These are phyloP conservation scores for Gossypium aridum DNA, from an alignment of 441 rosid genomes.

Conservation along the genomic window DNA sequence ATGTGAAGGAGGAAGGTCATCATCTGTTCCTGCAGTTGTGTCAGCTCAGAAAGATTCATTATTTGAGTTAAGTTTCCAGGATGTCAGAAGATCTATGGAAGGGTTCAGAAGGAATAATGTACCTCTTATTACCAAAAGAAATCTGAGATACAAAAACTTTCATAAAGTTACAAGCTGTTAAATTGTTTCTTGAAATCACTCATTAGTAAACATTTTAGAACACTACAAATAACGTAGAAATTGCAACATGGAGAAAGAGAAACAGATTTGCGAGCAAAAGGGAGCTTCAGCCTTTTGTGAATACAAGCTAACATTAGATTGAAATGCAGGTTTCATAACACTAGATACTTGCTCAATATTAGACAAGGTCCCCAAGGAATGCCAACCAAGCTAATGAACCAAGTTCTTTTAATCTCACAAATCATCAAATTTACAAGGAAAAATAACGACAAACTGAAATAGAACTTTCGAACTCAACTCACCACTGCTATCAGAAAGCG, in stretches of 20 bases:
- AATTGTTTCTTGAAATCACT: neutral
- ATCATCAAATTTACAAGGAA: neutral
- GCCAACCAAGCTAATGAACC: neutral
- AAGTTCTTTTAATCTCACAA: neutral
- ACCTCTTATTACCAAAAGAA: neutral
- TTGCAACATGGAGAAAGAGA: neutral
- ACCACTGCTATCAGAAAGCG: slow-evolving; percentile 83
- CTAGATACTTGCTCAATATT: neutral
- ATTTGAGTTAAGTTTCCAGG: neutral
- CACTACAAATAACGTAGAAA: neutral
- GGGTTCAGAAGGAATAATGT: neutral
- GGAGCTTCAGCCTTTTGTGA: neutral
- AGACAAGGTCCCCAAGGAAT: neutral
- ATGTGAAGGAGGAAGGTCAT: slow-evolving; percentile 95
- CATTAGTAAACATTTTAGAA: neutral
- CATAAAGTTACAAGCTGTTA: neutral
- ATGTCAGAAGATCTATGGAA: neutral
- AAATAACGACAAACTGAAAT: neutral
- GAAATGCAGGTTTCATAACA: neutral
- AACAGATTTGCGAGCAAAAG: neutral
- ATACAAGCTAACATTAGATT: neutral
- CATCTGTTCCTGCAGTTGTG: slow-evolving; percentile 80
- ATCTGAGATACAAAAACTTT: neutral
- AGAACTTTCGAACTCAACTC: slow-evolving; percentile 24
- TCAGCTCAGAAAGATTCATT: slow-evolving; percentile 13